Evolutionary conservation across 805 yeast species (phyloP).

Genomic region (Spathaspora sp.): DNA sequence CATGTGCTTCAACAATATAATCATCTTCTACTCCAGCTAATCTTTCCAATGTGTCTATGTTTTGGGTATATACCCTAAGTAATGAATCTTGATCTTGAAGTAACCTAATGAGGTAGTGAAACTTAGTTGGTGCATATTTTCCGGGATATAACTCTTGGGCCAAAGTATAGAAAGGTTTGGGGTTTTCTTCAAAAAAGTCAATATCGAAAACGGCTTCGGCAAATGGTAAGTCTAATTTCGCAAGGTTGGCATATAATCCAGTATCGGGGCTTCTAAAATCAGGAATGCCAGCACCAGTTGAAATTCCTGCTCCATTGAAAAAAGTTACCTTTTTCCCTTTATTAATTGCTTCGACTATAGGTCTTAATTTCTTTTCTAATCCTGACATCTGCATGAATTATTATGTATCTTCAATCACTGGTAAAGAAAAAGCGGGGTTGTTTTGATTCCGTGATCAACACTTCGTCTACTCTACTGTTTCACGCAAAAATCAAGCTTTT

Average conservation of each 20-base stretch:
- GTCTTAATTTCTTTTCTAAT: conserved; percentile 8
- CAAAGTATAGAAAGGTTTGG: conserved; percentile 79
- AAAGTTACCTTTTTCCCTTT: conserved; percentile 50
- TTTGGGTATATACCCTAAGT: conserved; percentile 81
- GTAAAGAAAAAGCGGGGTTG: not conserved
- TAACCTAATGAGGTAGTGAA: conserved; percentile 69
- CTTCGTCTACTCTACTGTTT: no score
- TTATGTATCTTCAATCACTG: not conserved
- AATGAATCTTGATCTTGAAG: conserved; percentile 62
- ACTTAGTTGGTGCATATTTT: conserved; percentile 75
- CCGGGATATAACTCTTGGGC: conserved; percentile 90
- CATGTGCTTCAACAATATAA: conserved; percentile 85
- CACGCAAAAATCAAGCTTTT: no score
- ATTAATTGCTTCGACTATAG: conserved; percentile 28
- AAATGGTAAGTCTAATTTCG: conserved; percentile 72
- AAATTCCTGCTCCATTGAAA: conserved; percentile 90
- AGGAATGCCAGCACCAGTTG: conserved; percentile 92
- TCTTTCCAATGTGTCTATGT: conserved; percentile 88
- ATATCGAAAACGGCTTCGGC: conserved; percentile 97
- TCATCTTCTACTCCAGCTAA: conserved; percentile 70
- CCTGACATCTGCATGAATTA: not conserved
- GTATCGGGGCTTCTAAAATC: conserved; percentile 92
- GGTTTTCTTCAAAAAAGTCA: conserved; percentile 69
- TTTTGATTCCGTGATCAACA: no score
- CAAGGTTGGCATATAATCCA: conserved; percentile 78